Evolutionary conservation across 148 eudicot species (phyloP), one percentile per base, ranked within the genome.

Genomic region (Rhododendron kiyosumense): DNA sequence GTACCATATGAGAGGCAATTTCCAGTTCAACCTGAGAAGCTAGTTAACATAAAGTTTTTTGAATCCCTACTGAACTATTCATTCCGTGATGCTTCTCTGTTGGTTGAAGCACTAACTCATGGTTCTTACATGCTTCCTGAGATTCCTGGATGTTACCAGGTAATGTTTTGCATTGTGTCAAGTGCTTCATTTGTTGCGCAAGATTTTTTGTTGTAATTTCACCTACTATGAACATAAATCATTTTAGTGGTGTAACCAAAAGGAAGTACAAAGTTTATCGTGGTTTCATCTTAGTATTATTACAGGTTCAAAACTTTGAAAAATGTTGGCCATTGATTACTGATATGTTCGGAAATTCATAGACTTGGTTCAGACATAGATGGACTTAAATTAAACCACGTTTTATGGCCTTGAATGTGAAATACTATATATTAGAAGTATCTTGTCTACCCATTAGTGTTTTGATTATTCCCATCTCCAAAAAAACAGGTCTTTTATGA

Each of bases 91-190:
- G 86, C 93, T 22, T 84, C 98, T 81, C 87, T 95, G 82, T 89
- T 97, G 36, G 94, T 97, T 6, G 99, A 97, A 86, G 99, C 98
- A 1, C 84, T 97, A 30, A 94, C 98, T 1, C 99, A 97, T 79
- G 99, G 99, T 38, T 97, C 99, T 2, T 97, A 92, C 84, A 92
- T 94, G 99, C 78, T 93, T 30, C 96, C 95, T 28, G 95, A 94
- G 83, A 89, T 97, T 82, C 98, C 99, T 32, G 84, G 91, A 73
- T 94, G 98, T 92, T 97, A 95, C 84, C 99, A 97, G 94, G 99
- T 97, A 88, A 32, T 91, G 30, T 87, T 49, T 65, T 20, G 18
- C 38, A 57, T 51, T 5, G 59, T 43, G 30, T n/a, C 36, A 1
- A 22, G 36, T 78, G 17, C 30, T 43, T 78, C 32, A 22, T 43